phyloP scores from a whole-genome alignment of 371 early-diverging fungal species.

The Mucor ambiguus region DNA sequence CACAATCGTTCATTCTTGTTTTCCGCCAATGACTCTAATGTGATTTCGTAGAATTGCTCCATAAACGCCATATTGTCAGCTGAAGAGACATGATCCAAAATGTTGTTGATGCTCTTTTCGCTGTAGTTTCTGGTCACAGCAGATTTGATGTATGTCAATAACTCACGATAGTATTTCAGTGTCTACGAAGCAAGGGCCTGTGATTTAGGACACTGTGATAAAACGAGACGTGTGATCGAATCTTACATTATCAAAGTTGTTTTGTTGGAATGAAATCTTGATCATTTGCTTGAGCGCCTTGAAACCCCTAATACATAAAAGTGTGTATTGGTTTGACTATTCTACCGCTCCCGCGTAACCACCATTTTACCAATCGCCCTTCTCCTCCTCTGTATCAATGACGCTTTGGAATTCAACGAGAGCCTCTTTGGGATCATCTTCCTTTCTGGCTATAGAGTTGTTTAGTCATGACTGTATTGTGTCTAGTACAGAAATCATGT shows the following conservation, averaged over 20 bases:
- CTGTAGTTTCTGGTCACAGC: slow-evolving; percentile 91
- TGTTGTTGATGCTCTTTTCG: slow-evolving; percentile 96
- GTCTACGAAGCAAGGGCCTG: slow-evolving; percentile 64
- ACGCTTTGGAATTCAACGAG: slow-evolving; percentile 81
- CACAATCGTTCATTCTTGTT: slow-evolving; percentile 87
- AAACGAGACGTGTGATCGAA: neutral
- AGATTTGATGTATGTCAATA: slow-evolving; percentile 80
- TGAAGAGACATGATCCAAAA: slow-evolving; percentile 83
- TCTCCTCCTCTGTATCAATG: slow-evolving; percentile 80
- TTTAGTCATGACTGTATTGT: neutral
- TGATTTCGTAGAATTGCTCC: slow-evolving; percentile 84
- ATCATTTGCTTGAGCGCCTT: slow-evolving; percentile 94
- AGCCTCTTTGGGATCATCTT: slow-evolving; percentile 82
- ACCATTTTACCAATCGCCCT: slow-evolving; percentile 77
- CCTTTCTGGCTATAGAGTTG: slow-evolving; percentile 61
- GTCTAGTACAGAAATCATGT: neutral
- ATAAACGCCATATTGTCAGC: slow-evolving; percentile 77
- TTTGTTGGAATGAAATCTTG: slow-evolving; percentile 79
- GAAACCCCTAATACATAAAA: slow-evolving; percentile 76
- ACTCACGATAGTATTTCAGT: slow-evolving; percentile 71
- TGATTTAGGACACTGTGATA: neutral
- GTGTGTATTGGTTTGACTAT: neutral
- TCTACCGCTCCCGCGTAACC: neutral
- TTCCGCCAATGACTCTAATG: slow-evolving; percentile 74
- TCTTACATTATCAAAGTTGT: slow-evolving; percentile 66